A percentile compares a stretch with the other conserved stretches of the same genome.
Conservation (phyloP, 768 basidiomycete genomes). For the Amylocystis lapponica region DNA sequence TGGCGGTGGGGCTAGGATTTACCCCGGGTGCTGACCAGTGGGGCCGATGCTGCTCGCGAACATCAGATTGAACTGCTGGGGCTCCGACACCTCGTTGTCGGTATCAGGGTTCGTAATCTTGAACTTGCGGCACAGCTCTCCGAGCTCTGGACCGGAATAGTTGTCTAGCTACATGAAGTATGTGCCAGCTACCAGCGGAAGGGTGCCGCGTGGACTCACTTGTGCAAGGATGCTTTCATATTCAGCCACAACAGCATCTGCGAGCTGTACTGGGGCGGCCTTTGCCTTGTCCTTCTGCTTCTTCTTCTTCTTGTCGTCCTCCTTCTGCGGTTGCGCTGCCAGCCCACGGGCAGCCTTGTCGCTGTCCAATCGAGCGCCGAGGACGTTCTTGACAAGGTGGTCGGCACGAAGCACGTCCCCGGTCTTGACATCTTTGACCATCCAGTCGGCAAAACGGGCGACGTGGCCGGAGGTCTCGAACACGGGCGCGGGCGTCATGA, state of each 20-base stretch:
- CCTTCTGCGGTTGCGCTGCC: slow-evolving; percentile 47
- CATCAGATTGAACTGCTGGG: slow-evolving; percentile 98
- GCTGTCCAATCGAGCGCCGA: slow-evolving; percentile 85
- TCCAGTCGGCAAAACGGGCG: slow-evolving; percentile 98
- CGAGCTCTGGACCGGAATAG: slow-evolving; percentile 84
- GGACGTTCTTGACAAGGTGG: slow-evolving; percentile 89
- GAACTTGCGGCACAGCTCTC: slow-evolving; percentile 76
- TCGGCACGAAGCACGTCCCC: slow-evolving; percentile 96
- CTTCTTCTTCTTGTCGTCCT: slow-evolving; percentile 53
- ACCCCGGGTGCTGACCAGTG: slow-evolving; percentile 96
- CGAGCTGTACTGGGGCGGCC: slow-evolving; percentile 59
- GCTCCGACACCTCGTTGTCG: slow-evolving; percentile 87
- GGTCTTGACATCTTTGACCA: slow-evolving; percentile 94
- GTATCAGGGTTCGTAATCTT: slow-evolving; percentile 88
- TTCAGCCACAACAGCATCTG: slow-evolving; percentile 65
- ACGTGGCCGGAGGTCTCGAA: slow-evolving; percentile 98
- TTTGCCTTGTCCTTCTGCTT: slow-evolving; percentile 78
- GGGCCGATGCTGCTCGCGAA: slow-evolving; percentile 97
- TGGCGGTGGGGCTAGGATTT: slow-evolving; percentile 16
- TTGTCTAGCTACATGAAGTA: slow-evolving; percentile 71
- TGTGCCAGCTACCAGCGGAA: slow-evolving; percentile 5
- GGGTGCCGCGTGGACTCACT: slow-evolving; percentile 38
- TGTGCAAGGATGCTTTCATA: slow-evolving; percentile 87
- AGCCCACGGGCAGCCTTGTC: slow-evolving; percentile 85
- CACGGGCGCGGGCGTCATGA: slow-evolving; percentile 93